These are phyloP conservation scores for Bauhinia variegata DNA, from an alignment of 306 rosid genomes.

Conservation along the genomic window DNA sequence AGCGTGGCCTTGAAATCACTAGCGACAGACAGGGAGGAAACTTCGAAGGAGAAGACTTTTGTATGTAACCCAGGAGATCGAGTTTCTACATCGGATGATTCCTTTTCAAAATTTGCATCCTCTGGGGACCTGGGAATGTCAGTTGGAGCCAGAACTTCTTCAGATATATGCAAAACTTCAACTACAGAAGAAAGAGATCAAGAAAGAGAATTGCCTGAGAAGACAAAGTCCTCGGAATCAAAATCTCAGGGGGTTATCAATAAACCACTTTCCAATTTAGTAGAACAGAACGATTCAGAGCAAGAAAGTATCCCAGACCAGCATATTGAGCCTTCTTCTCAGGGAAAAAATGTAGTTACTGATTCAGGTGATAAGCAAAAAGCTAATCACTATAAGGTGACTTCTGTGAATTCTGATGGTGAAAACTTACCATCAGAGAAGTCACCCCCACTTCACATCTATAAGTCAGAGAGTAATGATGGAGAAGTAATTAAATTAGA, in stretches of 20 bases:
- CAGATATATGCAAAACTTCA: conserved; percentile 24
- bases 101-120: conserved; percentile 39
- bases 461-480: conserved; percentile 41
- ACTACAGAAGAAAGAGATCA: conserved; percentile 46
- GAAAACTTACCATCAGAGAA: conserved; percentile 40
- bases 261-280: conserved; percentile 34
- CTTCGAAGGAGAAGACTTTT: conserved; percentile 40
- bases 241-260: conserved; percentile 36
- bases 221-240: conserved; percentile 39
- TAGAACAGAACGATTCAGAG: conserved; percentile 41
- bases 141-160: conserved; percentile 37
- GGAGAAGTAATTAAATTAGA: conserved; percentile 47
- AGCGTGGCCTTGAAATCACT: conserved; percentile 37
- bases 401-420: conserved; percentile 34
- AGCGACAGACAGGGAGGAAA: conserved; percentile 46
- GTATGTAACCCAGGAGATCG: conserved; percentile 42
- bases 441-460: conserved; percentile 39
- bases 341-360: conserved; percentile 32
- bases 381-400: conserved; percentile 35
- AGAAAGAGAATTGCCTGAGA: conserved; percentile 39
- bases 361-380: conserved; percentile 43
- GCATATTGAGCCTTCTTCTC: conserved; percentile 36
- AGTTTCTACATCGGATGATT: conserved; percentile 44
- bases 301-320: conserved; percentile 41
- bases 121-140: conserved; percentile 39